phyloP scores from a whole-genome alignment of 352 stramenopile genomes.

The Chrysophaeum taylorii region DNA sequence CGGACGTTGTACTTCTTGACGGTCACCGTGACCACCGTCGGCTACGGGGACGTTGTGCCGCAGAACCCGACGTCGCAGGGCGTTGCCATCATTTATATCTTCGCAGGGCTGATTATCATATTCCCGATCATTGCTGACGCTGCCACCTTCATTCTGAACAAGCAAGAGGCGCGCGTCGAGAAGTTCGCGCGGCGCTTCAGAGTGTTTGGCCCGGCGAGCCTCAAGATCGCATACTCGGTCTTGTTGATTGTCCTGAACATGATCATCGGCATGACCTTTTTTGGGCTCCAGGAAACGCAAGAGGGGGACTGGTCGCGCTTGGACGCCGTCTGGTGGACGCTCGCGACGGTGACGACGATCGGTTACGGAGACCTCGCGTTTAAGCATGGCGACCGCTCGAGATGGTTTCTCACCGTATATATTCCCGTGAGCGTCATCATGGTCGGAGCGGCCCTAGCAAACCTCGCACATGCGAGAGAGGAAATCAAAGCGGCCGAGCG shows the following conservation, averaged over 20 bases:
- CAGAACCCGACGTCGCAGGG: too few relatives aligned
- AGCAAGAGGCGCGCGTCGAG: too few relatives aligned
- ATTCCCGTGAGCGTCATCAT: not conserved
- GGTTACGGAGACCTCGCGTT: not conserved
- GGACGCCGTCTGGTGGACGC: slow-evolving; percentile 1
- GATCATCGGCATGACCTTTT: not conserved
- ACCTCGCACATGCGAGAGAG: not conserved
- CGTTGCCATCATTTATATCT: too few relatives aligned
- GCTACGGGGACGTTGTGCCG: too few relatives aligned
- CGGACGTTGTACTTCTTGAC: too few relatives aligned
- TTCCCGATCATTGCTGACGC: too few relatives aligned
- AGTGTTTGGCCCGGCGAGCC: too few relatives aligned
- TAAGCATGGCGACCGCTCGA: too few relatives aligned
- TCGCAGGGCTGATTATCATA: too few relatives aligned
- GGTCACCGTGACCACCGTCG: too few relatives aligned
- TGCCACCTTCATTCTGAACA: too few relatives aligned
- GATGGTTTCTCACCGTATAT: not conserved
- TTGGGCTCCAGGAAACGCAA: not conserved
- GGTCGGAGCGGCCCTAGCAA: not conserved
- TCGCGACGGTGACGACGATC: slow-evolving; percentile 6
- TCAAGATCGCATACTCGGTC: not conserved
- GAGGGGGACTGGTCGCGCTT: not conserved
- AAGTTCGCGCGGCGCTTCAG: too few relatives aligned
- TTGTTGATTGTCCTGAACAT: not conserved
- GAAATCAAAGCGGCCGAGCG: not conserved